Evolutionary conservation across 139 green algal genomes (phyloP).

Genomic region (Haematococcus lacustris): DNA sequence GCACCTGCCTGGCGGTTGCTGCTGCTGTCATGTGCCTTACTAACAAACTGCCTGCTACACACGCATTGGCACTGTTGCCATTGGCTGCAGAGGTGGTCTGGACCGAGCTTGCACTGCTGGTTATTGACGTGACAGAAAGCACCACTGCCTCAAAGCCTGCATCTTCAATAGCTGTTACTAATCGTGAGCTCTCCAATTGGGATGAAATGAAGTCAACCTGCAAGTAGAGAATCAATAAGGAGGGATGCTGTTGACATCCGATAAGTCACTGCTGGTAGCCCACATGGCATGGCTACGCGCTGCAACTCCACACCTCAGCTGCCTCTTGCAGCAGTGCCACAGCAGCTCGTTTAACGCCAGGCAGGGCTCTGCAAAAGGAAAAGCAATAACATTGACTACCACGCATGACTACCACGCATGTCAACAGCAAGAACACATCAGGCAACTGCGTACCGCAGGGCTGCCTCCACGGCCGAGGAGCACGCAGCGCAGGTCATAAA

Average conservation of each 20-base stretch:
- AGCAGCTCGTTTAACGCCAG: neutral
- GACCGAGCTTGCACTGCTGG: neutral
- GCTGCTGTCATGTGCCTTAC: neutral
- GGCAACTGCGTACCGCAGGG: neutral
- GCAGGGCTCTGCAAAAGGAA: neutral
- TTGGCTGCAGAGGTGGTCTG: neutral
- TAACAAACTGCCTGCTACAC: neutral
- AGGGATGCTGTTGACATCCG: no score
- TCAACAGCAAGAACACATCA: neutral
- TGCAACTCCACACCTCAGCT: neutral
- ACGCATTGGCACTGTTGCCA: neutral
- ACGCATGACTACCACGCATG: neutral
- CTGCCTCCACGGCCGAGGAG: neutral
- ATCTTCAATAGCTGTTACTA: neutral
- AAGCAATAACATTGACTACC: neutral
- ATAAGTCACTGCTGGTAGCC: neutral
- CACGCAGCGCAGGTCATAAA: neutral
- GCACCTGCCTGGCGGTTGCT: neutral
- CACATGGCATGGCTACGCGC: neutral
- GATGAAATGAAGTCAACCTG: neutral
- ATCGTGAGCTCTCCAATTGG: neutral
- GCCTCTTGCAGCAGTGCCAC: neutral
- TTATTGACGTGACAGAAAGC: neutral
- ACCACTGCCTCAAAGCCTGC: neutral
- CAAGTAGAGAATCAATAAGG: no score